Evolutionary conservation across 2,329 filamentous ascomycete genomes (phyloP).

Genomic region (Lecanicillium sp.): DNA sequence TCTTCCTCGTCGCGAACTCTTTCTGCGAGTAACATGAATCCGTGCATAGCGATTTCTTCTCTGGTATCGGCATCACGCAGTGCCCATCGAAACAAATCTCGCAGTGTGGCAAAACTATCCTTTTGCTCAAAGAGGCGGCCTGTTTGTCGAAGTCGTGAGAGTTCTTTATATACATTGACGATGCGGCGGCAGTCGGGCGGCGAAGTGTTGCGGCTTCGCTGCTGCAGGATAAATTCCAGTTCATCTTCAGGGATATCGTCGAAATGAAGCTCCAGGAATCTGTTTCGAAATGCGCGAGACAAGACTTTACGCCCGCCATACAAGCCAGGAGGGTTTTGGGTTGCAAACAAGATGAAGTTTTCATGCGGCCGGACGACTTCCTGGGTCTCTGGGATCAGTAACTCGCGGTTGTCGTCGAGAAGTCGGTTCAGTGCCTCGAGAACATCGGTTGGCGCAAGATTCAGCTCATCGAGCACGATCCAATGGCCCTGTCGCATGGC

Average conservation of each 20-base stretch:
- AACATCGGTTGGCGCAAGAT: constrained; percentile 93
- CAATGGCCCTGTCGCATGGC: constrained; percentile 90
- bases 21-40: constrained; percentile 93
- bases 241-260: constrained; percentile 97
- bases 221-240: constrained; percentile 82
- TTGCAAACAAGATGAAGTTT: constrained; percentile 97
- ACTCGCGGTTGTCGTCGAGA: constrained; percentile 90
- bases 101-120: constrained; percentile 90
- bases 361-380: constrained; percentile 86
- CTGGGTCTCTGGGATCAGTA: constrained; percentile 94
- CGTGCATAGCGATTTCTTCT: constrained; percentile 83
- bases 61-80: constrained; percentile 75
- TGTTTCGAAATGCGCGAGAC: constrained; percentile 90
- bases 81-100: constrained; percentile 95
- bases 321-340: constrained; percentile 89
- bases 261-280: constrained; percentile 94
- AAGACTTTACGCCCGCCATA: constrained; percentile 93
- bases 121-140: constrained; percentile 93
- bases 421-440: constrained; percentile 92
- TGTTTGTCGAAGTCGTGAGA: constrained; percentile 83
- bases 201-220: constrained; percentile 76
- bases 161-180: constrained; percentile 86
- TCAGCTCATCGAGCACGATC: constrained; percentile 97
- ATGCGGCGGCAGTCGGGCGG: constrained; percentile 88
- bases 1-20: constrained; percentile 89